Percentiles rank a stretch among this genome's conserved stretches.
These are phyloP conservation scores for Russula brevipes DNA, from an alignment of 768 basidiomycete species.

Conservation along the genomic window DNA sequence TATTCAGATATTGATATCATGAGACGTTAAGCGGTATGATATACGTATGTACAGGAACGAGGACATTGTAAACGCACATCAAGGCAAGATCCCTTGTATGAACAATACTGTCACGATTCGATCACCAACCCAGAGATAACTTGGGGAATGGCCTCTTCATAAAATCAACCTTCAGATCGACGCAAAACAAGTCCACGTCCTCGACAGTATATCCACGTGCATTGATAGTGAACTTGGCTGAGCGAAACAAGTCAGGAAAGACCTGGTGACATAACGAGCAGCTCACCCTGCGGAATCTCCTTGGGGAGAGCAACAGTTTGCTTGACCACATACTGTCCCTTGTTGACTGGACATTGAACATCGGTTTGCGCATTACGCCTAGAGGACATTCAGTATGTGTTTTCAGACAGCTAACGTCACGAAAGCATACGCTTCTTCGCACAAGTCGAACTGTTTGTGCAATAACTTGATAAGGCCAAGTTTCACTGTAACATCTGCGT, in stretches of 20 bases:
- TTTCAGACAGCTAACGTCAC: not conserved
- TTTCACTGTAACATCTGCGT: slow-evolving; percentile 86
- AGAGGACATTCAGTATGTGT: not conserved
- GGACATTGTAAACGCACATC: slow-evolving; percentile 14
- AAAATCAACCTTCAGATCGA: slow-evolving; percentile 77
- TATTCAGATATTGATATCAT: not conserved
- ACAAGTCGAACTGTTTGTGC: slow-evolving; percentile 77
- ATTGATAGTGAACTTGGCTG: slow-evolving; percentile 80
- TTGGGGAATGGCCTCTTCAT: slow-evolving; percentile 38
- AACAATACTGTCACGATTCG: not conserved
- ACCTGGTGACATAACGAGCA: not conserved
- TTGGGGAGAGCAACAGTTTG: slow-evolving; percentile 86
- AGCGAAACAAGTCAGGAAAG: slow-evolving; percentile 5
- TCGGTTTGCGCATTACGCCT: slow-evolving; percentile 71
- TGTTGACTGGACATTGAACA: slow-evolving; percentile 78
- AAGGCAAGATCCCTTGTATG: not conserved
- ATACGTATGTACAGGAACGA: slow-evolving; percentile 5
- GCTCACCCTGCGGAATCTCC: slow-evolving; percentile 79
- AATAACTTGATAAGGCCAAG: slow-evolving; percentile 92
- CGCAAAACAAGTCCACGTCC: slow-evolving; percentile 74
- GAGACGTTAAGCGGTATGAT: not conserved
- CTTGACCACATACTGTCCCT: slow-evolving; percentile 62
- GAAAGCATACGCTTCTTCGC: slow-evolving; percentile 83
- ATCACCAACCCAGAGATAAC: slow-evolving; percentile 30
- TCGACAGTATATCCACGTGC: slow-evolving; percentile 65